Base-by-base conservation (phyloP, 306 rosid species). In the Luffa aegyptiaca region DNA sequence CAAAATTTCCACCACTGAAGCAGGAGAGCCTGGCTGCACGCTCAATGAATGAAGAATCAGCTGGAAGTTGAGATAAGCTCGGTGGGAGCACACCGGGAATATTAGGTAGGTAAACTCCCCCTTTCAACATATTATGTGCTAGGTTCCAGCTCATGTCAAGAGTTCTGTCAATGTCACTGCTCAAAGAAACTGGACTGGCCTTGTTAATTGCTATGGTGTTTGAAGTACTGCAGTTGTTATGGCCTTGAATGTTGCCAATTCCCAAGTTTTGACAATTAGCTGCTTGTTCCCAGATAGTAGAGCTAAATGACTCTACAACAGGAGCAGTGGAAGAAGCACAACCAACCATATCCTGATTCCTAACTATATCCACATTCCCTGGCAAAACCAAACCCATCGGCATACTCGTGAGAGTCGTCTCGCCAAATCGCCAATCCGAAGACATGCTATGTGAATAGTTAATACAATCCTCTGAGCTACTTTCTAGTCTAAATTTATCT, bases 11-110 rank as follows among this genome's bases (percentile, higher is more conserved):
- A 63, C 93, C 93, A 80, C 66, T 73, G 44, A 95, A 93, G 84
- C 94, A 93, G 10, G 97, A 93, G 48, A 93, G 86, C 81, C 93
- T 88, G 8, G 94, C 97, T 44, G 99, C 99, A 52, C 97, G 86
- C 86, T 95, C 99, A 7, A 95, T 91, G 78, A 93, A 93, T 5
- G 87, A 95, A 64, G 97, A 90, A 82, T 95, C 99, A 26, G 92
- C 82, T 58, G 97, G 97, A 82, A 92, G 84, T 85, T 92, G 97
- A 84, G 97, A 90, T 51, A 93, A 86, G 90, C 85, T 85, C 83
- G 85, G 91, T 0, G 93, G 87, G 71, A 86, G 72, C 49, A 87
- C 64, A 63, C 87, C 90, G 31, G 85, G 90, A 58, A 84, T 86
- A 86, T 87, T 89, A 8, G 92, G 91, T 81, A 89, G 76, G 79